Conservation (phyloP, 345 rosid species). For the Camelina neglecta region DNA sequence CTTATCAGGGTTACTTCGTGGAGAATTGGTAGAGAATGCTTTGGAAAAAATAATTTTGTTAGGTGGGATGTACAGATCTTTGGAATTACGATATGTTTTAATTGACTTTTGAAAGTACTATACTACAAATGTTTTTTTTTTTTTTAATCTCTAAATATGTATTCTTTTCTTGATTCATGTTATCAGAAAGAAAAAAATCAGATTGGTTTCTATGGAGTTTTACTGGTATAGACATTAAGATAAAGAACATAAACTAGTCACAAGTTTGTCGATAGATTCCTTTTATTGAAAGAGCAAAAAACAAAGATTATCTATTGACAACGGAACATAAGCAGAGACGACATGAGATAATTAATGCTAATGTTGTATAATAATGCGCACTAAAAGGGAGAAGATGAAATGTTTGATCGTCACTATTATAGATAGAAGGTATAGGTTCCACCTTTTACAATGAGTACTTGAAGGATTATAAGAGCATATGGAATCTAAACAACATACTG, state of each 20-base stretch:
- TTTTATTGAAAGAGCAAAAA: background rate
- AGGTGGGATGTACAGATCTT: conserved; percentile 11
- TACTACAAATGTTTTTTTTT: background rate
- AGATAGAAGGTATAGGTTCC: conserved; percentile 44
- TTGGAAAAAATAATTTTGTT: background rate
- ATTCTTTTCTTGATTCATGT: background rate
- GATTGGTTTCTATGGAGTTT: no score
- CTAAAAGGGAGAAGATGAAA: conserved; percentile 24
- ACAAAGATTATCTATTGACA: background rate
- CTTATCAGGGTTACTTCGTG: conserved; percentile 28
- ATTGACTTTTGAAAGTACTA: background rate
- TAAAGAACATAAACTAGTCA: no score
- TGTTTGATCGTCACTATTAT: conserved; percentile 38
- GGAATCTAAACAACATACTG: conserved; percentile 39
- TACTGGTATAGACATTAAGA: no score
- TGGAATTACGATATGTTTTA: background rate
- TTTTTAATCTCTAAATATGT: background rate
- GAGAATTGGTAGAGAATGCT: background rate
- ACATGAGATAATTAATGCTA: conserved; percentile 5
- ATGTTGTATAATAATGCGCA: conserved; percentile 31
- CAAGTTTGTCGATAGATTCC: background rate
- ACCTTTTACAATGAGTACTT: conserved; percentile 40
- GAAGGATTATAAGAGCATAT: conserved; percentile 45
- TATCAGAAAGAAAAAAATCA: no score
- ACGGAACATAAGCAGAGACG: background rate